Percentiles rank a stretch among this genome's conserved stretches.
phyloP scores from a whole-genome alignment of 306 rosid genomes.

The Geum urbanum region DNA sequence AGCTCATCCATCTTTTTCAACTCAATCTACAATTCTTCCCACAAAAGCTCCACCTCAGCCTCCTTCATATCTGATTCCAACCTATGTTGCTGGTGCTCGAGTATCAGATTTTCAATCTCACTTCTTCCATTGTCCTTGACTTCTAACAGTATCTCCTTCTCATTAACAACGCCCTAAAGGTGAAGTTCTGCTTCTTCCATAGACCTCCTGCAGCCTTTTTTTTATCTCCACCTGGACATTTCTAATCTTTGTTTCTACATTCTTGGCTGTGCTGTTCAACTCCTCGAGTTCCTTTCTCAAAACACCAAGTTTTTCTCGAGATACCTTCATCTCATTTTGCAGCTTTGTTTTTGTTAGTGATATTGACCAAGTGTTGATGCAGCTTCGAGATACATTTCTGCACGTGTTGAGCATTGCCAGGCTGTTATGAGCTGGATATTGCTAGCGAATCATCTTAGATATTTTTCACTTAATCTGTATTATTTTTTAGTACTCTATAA shows the following conservation, averaged over 20 bases:
- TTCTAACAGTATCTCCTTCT: slow-evolving; percentile 42
- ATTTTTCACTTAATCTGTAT: too few relatives aligned
- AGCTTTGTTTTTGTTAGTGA: slow-evolving; percentile 34
- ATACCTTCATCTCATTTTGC: slow-evolving; percentile 37
- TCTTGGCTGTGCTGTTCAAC: slow-evolving; percentile 24
- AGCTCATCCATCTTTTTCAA: slow-evolving; percentile 42
- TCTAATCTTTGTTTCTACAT: slow-evolving; percentile 21
- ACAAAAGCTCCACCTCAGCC: slow-evolving; percentile 45
- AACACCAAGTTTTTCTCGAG: slow-evolving; percentile 33
- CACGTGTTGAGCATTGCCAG: too few relatives aligned
- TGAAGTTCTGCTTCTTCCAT: slow-evolving; percentile 37
- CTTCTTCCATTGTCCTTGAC: slow-evolving; percentile 27
- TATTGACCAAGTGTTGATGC: too few relatives aligned
- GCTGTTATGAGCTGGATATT: too few relatives aligned
- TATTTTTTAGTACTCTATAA: too few relatives aligned
- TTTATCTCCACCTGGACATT: slow-evolving; percentile 34
- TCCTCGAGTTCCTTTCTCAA: slow-evolving; percentile 36
- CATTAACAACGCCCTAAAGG: slow-evolving; percentile 28
- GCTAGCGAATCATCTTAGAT: too few relatives aligned
- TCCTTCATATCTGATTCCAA: slow-evolving; percentile 40
- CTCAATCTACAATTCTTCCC: slow-evolving; percentile 54
- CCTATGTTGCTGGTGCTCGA: slow-evolving; percentile 37
- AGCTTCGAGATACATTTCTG: too few relatives aligned
- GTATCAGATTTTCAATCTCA: slow-evolving; percentile 34
- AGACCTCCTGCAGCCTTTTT: slow-evolving; percentile 18